Percentiles rank a stretch among this genome's conserved stretches.
Evolutionary conservation across 345 rosid genomes (phyloP).

Genomic region (Acer saccharum): DNA sequence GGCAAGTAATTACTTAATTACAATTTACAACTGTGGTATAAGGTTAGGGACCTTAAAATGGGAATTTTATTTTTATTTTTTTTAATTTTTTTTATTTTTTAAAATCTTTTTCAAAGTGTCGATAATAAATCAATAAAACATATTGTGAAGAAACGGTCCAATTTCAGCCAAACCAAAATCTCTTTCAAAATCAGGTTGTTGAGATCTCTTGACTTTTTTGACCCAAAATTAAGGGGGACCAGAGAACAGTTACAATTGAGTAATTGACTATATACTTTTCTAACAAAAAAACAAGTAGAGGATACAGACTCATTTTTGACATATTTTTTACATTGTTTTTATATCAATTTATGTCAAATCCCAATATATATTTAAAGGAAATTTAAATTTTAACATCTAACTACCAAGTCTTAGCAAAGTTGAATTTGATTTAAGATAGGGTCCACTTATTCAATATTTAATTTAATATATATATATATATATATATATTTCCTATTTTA

Average conservation of each 20-base stretch:
- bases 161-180: neutral
- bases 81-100: too few relatives aligned
- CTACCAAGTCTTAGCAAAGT: neutral
- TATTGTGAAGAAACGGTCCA: neutral
- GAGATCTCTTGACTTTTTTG: constrained; percentile 7
- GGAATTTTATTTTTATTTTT: neutral
- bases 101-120: neutral
- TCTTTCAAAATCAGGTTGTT: neutral
- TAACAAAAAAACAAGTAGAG: too few relatives aligned
- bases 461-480: too few relatives aligned
- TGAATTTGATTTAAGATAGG: neutral
- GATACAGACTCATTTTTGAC: too few relatives aligned
- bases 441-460: neutral
- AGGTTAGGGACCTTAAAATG: neutral
- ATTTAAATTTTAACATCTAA: neutral
- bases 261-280: too few relatives aligned
- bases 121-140: too few relatives aligned
- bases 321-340: neutral
- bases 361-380: neutral
- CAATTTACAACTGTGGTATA: neutral
- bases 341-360: neutral
- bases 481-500: too few relatives aligned
- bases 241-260: too few relatives aligned
- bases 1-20: neutral
- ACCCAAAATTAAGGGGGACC: neutral